phyloP scores from a whole-genome alignment of 2,329 filamentous ascomycete species.

The Penicillium hesseltinei region DNA sequence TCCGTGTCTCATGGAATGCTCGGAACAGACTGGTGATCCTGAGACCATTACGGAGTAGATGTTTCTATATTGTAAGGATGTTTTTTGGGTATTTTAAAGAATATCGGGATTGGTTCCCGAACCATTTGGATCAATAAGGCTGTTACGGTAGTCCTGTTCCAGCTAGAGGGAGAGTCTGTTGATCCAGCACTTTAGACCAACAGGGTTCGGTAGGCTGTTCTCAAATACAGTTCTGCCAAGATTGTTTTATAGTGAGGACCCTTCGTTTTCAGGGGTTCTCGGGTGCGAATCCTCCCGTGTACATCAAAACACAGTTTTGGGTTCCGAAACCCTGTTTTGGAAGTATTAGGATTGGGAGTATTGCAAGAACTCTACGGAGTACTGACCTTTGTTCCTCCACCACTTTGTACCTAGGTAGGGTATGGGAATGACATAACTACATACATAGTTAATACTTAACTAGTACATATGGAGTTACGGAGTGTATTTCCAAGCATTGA shows the following conservation, averaged over 20 bases:
- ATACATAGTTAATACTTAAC: neutral
- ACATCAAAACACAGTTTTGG: neutral
- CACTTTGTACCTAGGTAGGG: too few species aligned
- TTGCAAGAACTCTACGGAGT: neutral
- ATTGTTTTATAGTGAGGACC: neutral
- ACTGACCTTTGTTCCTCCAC: neutral
- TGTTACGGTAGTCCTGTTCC: slow-evolving; percentile 2
- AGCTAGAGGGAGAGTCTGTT: slow-evolving; percentile 8
- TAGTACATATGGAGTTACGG: neutral
- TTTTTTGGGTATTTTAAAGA: neutral
- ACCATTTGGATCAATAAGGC: slow-evolving; percentile 8
- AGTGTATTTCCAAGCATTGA: neutral
- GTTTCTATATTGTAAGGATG: neutral
- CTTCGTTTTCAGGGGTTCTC: neutral
- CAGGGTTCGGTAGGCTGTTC: neutral
- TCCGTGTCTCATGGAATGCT: neutral
- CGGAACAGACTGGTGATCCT: neutral
- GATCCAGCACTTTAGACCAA: neutral
- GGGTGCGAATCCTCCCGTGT: neutral
- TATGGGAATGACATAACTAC: neutral
- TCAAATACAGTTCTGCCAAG: neutral
- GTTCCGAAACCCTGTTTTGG: neutral
- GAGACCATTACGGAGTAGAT: neutral
- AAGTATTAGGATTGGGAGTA: neutral
- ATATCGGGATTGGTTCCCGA: neutral